phyloP scores from a whole-genome alignment of 148 eudicot species.

The Vaccinium macrocarpon region DNA sequence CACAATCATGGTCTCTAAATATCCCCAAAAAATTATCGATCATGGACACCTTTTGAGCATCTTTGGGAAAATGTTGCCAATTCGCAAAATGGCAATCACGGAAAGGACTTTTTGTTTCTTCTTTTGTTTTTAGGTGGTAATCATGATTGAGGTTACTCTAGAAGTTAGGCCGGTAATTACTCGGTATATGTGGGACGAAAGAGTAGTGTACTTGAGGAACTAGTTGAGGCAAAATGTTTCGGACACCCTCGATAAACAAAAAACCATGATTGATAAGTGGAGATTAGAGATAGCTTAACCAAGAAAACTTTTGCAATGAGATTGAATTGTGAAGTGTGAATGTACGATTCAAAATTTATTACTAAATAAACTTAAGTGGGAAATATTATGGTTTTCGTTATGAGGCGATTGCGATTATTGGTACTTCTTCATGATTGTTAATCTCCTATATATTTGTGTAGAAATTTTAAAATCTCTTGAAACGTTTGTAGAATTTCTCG shows the following conservation, averaged over 20 bases:
- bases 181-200: too few species aligned
- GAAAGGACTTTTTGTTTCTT: constrained; percentile 1
- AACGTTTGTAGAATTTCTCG: too few species aligned
- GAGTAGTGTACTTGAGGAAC: too few species aligned
- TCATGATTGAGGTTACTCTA: not conserved
- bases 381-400: not conserved
- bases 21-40: not conserved
- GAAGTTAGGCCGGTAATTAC: too few species aligned
- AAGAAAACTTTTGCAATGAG: too few species aligned
- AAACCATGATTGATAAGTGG: not conserved
- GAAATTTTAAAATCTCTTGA: too few species aligned
- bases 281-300: not conserved
- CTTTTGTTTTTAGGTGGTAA: not conserved
- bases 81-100: not conserved
- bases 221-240: too few species aligned
- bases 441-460: too few species aligned
- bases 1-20: not conserved
- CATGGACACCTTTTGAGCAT: not conserved
- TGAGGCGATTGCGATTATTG: not conserved
- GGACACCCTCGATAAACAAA: too few species aligned
- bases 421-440: too few species aligned
- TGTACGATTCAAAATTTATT: not conserved
- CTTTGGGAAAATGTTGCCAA: constrained; percentile 12
- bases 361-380: not conserved
- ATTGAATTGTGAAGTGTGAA: not conserved